Conservation (phyloP, 78 protist species). For the Dictyostelium brefeldianum region DNA sequence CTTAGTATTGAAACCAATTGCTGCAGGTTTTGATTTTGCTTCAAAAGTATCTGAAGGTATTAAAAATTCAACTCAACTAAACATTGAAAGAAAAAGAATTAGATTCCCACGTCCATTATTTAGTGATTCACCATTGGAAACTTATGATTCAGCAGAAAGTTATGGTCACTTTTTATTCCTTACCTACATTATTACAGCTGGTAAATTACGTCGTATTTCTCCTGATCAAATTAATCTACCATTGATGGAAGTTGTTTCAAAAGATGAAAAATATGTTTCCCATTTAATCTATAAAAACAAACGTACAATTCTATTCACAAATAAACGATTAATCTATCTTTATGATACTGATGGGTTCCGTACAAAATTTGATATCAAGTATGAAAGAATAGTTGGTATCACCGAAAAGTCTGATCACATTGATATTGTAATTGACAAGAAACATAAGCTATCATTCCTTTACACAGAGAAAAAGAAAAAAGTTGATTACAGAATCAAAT, state of each 20-base stretch:
- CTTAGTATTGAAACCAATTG: conserved; percentile 85
- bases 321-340: conserved; percentile 47
- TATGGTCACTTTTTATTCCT: conserved; percentile 71
- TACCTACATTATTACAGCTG: conserved; percentile 54
- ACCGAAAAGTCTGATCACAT: neutral
- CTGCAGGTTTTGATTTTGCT: conserved; percentile 82
- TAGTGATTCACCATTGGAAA: conserved; percentile 34
- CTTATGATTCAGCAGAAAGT: conserved; percentile 34
- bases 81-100: conserved; percentile 45
- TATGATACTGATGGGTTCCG: conserved; percentile 74
- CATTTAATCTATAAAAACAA: conserved; percentile 68
- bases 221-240: conserved; percentile 51
- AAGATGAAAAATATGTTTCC: conserved; percentile 46
- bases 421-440: conserved; percentile 12
- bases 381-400: neutral
- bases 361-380: conserved; percentile 50
- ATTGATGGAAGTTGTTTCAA: conserved; percentile 52
- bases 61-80: conserved; percentile 77
- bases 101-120: conserved; percentile 68
- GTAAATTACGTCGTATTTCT: conserved; percentile 17
- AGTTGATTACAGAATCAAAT: conserved; percentile 22
- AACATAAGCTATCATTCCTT: conserved; percentile 7
- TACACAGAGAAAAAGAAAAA: conserved; percentile 14
- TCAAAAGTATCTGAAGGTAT: conserved; percentile 86
- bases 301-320: conserved; percentile 45